These are phyloP conservation scores for Colletotrichum caudatum DNA, from an alignment of 2,329 filamentous ascomycete genomes.

Conservation along the genomic window DNA sequence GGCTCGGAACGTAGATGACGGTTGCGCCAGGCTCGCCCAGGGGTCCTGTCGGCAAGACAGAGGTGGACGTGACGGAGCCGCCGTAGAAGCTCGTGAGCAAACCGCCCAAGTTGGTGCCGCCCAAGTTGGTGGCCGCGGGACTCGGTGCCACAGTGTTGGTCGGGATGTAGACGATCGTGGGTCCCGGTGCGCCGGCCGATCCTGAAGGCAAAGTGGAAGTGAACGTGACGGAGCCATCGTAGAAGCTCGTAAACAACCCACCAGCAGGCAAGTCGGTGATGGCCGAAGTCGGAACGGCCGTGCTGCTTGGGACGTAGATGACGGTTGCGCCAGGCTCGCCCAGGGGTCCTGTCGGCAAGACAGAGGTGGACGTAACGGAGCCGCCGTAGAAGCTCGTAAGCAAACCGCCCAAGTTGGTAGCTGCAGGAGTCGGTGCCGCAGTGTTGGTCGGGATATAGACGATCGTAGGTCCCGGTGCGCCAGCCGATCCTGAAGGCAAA, in stretches of 20 bases:
- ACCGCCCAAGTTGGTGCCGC: slow-evolving; percentile 7
- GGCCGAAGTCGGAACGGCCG: not conserved
- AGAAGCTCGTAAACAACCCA: slow-evolving; percentile 24
- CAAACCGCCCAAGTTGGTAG: slow-evolving; percentile 1
- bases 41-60: not conserved
- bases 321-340: slow-evolving; percentile 20
- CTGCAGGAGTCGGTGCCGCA: not conserved
- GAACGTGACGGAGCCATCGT: not conserved
- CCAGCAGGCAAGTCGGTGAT: slow-evolving; percentile 12
- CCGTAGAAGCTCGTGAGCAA: slow-evolving; percentile 30
- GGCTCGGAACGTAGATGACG: slow-evolving; percentile 2
- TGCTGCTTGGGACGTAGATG: not conserved
- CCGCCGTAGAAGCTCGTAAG: slow-evolving; percentile 31
- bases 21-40: slow-evolving; percentile 19
- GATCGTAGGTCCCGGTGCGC: slow-evolving; percentile 10
- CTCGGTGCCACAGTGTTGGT: not conserved
- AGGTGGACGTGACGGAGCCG: slow-evolving; percentile 26
- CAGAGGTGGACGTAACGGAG: slow-evolving; percentile 21
- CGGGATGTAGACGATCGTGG: slow-evolving; percentile 24
- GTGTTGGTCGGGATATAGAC: slow-evolving; percentile 18
- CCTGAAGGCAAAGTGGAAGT: slow-evolving; percentile 10
- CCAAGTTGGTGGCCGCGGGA: not conserved
- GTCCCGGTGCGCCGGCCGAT: slow-evolving; percentile 2
- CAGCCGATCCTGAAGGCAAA: slow-evolving; percentile 1
- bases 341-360: not conserved